Evolutionary conservation across 2,329 filamentous ascomycete species (phyloP).

Genomic region (Fusarium virguliforme): DNA sequence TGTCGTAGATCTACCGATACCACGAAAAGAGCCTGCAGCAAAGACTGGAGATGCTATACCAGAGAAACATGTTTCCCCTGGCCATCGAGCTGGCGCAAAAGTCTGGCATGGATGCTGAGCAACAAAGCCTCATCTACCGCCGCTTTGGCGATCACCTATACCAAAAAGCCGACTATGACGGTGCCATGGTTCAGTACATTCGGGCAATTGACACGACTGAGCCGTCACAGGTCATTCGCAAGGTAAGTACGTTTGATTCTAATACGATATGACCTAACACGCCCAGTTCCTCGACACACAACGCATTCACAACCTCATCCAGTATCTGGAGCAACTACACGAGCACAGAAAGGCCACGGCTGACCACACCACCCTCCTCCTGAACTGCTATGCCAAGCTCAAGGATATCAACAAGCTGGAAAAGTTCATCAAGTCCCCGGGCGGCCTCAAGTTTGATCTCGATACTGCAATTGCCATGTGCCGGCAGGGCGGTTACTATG

Average conservation of each 20-base stretch:
- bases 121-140: conserved; percentile 93
- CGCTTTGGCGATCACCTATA: conserved; percentile 96
- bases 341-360: conserved; percentile 93
- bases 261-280: conserved; percentile 48
- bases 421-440: conserved; percentile 95
- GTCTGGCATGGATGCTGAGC: conserved; percentile 81
- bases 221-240: conserved; percentile 95
- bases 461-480: conserved; percentile 99
- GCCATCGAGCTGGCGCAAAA: conserved; percentile 96
- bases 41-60: conserved; percentile 92
- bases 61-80: conserved; percentile 91
- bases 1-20: conserved; percentile 81
- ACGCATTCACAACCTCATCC: conserved; percentile 96
- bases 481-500: conserved; percentile 94
- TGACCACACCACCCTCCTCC: conserved; percentile 92
- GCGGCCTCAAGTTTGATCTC: conserved; percentile 94
- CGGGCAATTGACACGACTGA: conserved; percentile 97
- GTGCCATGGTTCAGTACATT: conserved; percentile 99
- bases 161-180: conserved; percentile 95
- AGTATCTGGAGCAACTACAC: conserved; percentile 96
- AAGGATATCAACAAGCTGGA: conserved; percentile 98
- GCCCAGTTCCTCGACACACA: conserved; percentile 92
- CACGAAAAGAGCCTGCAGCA: conserved; percentile 93
- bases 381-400: conserved; percentile 98
- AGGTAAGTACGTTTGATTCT: conserved; percentile 65